phyloP scores from a whole-genome alignment of 2,329 filamentous ascomycete genomes.

The Lecanosticta acicola region DNA sequence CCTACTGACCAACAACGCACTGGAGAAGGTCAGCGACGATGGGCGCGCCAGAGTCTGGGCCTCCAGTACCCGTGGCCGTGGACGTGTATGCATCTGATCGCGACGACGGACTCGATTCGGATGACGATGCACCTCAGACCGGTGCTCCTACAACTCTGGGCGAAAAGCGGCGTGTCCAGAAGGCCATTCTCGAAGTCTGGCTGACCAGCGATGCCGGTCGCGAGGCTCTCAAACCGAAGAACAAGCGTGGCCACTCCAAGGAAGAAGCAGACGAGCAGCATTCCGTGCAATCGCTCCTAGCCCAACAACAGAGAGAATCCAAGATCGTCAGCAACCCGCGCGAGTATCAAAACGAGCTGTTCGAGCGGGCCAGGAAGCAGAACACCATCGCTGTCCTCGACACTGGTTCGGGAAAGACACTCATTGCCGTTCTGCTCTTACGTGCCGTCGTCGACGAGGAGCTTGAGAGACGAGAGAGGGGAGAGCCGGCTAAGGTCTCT shows the following conservation, averaged over 20 bases:
- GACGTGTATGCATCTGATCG: constrained; percentile 2
- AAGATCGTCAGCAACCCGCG: constrained; percentile 69
- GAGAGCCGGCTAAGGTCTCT: constrained; percentile 58
- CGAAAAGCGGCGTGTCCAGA: constrained; percentile 39
- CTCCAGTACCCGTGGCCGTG: constrained; percentile 3
- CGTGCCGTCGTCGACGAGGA: constrained; percentile 72
- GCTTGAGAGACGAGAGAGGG: constrained; percentile 59
- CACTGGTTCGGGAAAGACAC: constrained; percentile 91
- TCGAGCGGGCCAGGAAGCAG: constrained; percentile 73
- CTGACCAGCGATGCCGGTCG: constrained; percentile 40
- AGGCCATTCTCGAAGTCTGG: constrained; percentile 39
- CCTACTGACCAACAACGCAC: constrained; percentile 1
- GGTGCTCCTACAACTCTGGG: constrained; percentile 23
- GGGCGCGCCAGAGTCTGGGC: constrained; percentile 9
- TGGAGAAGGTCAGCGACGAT: constrained; percentile 7
- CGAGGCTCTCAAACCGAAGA: constrained; percentile 38
- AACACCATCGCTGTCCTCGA: constrained; percentile 93
- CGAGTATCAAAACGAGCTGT: constrained; percentile 89
- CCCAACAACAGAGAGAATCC: constrained; percentile 44
- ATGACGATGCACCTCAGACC: constrained; percentile 16
- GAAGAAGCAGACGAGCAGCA: constrained; percentile 43
- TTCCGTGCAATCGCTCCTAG: constrained; percentile 50
- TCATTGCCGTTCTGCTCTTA: constrained; percentile 86
- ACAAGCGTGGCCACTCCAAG: constrained; percentile 26
- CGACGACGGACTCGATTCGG: constrained; percentile 13